Percentiles rank a stretch among this genome's conserved stretches.
Conservation (phyloP, 2,329 filamentous ascomycete genomes). For the Coniosporium tulheliwenetii region DNA sequence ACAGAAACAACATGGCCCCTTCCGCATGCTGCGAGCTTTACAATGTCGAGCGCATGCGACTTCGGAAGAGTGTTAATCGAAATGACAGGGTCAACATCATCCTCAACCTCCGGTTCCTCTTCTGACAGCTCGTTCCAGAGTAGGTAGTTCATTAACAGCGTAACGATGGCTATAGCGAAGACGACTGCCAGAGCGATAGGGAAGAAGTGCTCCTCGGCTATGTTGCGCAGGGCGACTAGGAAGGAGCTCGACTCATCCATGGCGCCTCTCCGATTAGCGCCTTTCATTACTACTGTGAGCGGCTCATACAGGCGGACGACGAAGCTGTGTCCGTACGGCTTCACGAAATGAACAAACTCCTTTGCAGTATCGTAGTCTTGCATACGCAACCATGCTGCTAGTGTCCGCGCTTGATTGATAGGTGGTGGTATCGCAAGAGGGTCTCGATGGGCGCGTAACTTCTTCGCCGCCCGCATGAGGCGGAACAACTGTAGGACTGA, state of each 20-base stretch:
- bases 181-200: constrained; percentile 49
- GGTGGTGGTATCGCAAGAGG: constrained; percentile 33
- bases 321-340: constrained; percentile 55
- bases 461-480: constrained; percentile 9
- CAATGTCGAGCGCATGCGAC: constrained; percentile 55
- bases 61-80: constrained; percentile 43
- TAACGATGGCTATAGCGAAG: constrained; percentile 44
- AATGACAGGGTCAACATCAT: constrained; percentile 35
- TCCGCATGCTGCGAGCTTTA: constrained; percentile 44
- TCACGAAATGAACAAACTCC: constrained; percentile 62
- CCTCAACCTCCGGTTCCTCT: constrained; percentile 21
- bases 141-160: constrained; percentile 58
- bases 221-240: constrained; percentile 31
- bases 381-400: constrained; percentile 58
- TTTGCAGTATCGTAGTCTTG: constrained; percentile 67
- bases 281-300: constrained; percentile 54
- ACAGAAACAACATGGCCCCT: constrained; percentile 53
- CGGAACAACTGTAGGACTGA: constrained; percentile 14
- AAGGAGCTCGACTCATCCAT: constrained; percentile 33
- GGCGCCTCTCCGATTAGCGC: constrained; percentile 46
- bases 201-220: constrained; percentile 50
- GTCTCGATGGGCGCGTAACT: constrained; percentile 3
- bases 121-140: constrained; percentile 46
- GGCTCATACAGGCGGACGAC: constrained; percentile 62
- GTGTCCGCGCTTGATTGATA: constrained; percentile 61